Base-by-base conservation (phyloP, 2,329 filamentous ascomycete genomes). In the Teratosphaeria nubilosa region DNA sequence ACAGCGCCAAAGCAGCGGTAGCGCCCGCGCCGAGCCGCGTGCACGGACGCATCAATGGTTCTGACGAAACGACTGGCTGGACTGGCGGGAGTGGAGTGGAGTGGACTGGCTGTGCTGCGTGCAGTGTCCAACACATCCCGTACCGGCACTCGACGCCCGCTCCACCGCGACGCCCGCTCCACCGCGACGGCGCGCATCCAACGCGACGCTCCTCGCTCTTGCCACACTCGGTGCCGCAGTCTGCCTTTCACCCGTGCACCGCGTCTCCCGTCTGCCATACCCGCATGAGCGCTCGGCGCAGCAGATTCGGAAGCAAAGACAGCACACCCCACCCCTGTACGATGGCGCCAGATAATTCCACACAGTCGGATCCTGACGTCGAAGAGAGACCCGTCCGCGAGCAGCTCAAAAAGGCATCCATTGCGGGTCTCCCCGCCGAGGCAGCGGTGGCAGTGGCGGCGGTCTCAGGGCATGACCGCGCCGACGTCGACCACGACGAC, bases 321-420 rank as follows among this genome's bases (percentile, higher is more conserved):
- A 22, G 41, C 41, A n/a, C 16, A n/a, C n/a, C n/a, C n/a, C n/a
- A 20, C 9, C 6, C 2, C 41, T 1, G 20, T 16, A 22, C 41
- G 16, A 48, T 48, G 41, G 41, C 41, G n/a, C 41, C 22, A 20
- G 56, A 58, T n/a, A 32, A 53, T 11, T 20, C 56, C 22, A 31
- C 58, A 14, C 34, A 48, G 16, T 72, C 69, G 59, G 77, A 79
- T 61, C 73, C 70, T 58, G 76, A 78, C 50, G 73, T 72, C 59
- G 77, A 79, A 60, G 82, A 85, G 68, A 78, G 77, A 60, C 81
- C 81, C 9, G 80, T 84, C 41, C 75, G 83, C 59, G 79, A 85
- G 68, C 82, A 84, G 70, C 73, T 86, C 56, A 80, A 83, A 70
- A 80, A 85, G 65, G 83, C 83, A 3, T 77, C 80, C n/a, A 83